A percentile compares a stretch with the other conserved stretches of the same genome.
phyloP scores from a whole-genome alignment of 2,329 filamentous ascomycete species.

The Colletotrichum musae region DNA sequence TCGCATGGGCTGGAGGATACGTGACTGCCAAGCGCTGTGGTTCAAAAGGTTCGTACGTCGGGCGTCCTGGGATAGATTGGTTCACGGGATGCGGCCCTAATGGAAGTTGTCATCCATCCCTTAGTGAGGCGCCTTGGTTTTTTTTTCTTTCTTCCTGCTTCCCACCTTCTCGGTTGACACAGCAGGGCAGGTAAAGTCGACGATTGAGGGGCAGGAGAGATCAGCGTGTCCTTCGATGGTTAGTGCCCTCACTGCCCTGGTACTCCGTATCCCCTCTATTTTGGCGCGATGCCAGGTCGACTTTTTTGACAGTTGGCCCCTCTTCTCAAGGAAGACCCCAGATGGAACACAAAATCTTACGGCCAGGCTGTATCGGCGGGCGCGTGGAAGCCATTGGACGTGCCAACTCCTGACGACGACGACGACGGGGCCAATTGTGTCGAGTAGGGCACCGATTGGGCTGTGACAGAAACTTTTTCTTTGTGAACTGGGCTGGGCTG shows the following conservation, averaged over 20 bases:
- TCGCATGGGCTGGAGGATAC: slow-evolving; percentile 41
- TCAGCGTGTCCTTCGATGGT: slow-evolving; percentile 39
- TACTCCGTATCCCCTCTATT: slow-evolving; percentile 25
- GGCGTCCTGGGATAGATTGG: slow-evolving; percentile 39
- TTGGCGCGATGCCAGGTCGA: slow-evolving; percentile 36
- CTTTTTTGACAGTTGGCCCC: slow-evolving; percentile 40
- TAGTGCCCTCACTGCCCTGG: slow-evolving; percentile 15
- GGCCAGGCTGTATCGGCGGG: slow-evolving; percentile 24
- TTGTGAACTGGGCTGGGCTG: slow-evolving; percentile 35
- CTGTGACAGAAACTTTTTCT: slow-evolving; percentile 44
- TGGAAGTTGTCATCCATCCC: slow-evolving; percentile 32
- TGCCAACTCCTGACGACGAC: slow-evolving; percentile 29
- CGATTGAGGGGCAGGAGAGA: slow-evolving; percentile 19
- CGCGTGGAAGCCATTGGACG: slow-evolving; percentile 36
- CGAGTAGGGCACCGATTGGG: slow-evolving; percentile 49
- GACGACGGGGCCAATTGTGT: slow-evolving; percentile 36
- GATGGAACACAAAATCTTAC: slow-evolving; percentile 36
- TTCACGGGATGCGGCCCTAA: slow-evolving; percentile 23
- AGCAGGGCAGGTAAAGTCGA: slow-evolving; percentile 24
- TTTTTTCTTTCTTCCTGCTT: slow-evolving; percentile 8
- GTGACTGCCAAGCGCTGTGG: slow-evolving; percentile 41
- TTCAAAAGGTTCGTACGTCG: slow-evolving; percentile 38
- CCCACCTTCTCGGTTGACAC: not conserved
- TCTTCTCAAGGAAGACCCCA: slow-evolving; percentile 42
- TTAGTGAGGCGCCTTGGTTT: not conserved